These are phyloP conservation scores for Populus hybrid DNA, from an alignment of 441 rosid genomes.

Conservation along the genomic window DNA sequence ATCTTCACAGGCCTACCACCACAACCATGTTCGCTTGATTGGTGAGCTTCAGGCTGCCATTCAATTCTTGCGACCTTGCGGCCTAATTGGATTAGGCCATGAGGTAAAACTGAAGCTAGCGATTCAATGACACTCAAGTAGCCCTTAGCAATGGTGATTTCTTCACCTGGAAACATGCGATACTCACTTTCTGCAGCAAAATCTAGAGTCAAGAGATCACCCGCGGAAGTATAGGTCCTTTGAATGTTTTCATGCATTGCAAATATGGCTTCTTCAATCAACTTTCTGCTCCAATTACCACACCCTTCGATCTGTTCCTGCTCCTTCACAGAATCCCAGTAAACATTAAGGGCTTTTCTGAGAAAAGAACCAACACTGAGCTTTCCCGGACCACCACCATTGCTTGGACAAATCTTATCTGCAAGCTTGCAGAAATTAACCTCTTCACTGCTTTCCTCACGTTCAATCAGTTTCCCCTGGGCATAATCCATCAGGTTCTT, in stretches of 20 bases:
- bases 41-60: conserved; percentile 53
- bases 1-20: conserved; percentile 54
- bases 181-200: conserved; percentile 88
- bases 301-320: conserved; percentile 30
- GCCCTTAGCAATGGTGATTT: conserved; percentile 94
- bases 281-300: conserved; percentile 50
- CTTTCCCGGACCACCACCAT: conserved; percentile 30
- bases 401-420: conserved; percentile 27
- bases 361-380: conserved; percentile 74
- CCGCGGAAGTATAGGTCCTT: conserved; percentile 90
- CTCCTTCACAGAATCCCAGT: conserved; percentile 41
- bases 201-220: conserved; percentile 70
- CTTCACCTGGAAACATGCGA: conserved; percentile 88
- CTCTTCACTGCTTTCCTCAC: conserved; percentile 18
- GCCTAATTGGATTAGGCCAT: conserved; percentile 61
- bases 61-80: conserved; percentile 65
- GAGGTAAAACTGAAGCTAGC: conserved; percentile 78
- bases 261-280: conserved; percentile 73
- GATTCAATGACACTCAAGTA: conserved; percentile 63
- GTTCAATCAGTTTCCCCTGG: conserved; percentile 47
- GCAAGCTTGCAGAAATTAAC: conserved; percentile 40
- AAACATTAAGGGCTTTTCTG: conserved; percentile 57
- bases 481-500: conserved; percentile 75
- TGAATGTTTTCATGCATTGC: conserved; percentile 70
- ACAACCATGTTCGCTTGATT: conserved; percentile 27